Conservation (phyloP, 2,329 filamentous ascomycete species). For the Epichloe uncinata region DNA sequence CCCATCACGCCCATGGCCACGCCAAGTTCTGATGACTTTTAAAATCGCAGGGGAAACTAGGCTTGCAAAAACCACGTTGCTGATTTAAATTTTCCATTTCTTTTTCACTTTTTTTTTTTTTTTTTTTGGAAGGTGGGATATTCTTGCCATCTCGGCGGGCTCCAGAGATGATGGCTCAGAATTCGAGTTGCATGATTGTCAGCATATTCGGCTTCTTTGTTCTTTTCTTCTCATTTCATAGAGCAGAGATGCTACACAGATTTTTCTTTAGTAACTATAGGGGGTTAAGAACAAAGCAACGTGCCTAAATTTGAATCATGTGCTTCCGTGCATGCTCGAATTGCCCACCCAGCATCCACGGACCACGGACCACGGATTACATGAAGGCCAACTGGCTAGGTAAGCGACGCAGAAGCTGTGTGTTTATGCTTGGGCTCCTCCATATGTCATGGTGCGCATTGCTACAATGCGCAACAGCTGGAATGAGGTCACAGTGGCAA, state of each 20-base stretch:
- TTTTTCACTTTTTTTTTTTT: conserved; percentile 5
- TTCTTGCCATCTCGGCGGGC: conserved; percentile 22
- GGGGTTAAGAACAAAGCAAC: conserved; percentile 11
- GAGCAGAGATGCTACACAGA: conserved; percentile 18
- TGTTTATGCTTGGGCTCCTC: neutral
- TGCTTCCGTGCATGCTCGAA: neutral
- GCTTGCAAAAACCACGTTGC: conserved; percentile 9
- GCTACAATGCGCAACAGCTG: conserved; percentile 9
- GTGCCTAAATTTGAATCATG: conserved; percentile 2
- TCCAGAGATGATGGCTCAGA: conserved; percentile 18
- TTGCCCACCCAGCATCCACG: neutral
- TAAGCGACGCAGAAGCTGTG: no score
- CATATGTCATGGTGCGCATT: conserved; percentile 6
- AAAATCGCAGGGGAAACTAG: conserved; percentile 4
- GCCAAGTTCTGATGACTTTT: conserved; percentile 14
- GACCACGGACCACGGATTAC: no score
- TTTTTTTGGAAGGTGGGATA: conserved; percentile 5
- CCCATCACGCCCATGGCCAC: conserved; percentile 28
- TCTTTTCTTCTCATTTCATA: conserved; percentile 11
- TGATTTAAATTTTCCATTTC: conserved; percentile 4
- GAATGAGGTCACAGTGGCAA: conserved; percentile 25
- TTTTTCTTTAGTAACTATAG: conserved; percentile 20
- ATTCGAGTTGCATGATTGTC: conserved; percentile 19
- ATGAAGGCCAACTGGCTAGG: no score
- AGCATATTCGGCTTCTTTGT: conserved; percentile 20